Percentiles rank a stretch among this genome's conserved stretches.
These are phyloP conservation scores for Pseudogymnoascus sp. DNA, from an alignment of 2,329 filamentous ascomycete genomes.

Conservation along the genomic window DNA sequence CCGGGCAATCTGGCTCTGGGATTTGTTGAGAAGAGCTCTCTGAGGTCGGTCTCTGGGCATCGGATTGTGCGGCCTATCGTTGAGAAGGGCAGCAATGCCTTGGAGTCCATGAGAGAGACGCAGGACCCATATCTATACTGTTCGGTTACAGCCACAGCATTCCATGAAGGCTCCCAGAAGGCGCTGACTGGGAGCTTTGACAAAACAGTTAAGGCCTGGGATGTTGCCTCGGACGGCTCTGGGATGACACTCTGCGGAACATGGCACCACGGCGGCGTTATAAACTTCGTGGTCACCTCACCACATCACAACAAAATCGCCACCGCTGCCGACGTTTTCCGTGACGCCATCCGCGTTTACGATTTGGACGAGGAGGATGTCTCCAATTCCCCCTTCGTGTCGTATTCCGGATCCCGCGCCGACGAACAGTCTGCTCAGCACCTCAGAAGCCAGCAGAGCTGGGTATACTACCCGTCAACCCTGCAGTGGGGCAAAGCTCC, in stretches of 20 bases:
- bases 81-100: conserved; percentile 46
- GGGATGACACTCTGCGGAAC: conserved; percentile 40
- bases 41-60: conserved; percentile 49
- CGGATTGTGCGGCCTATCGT: conserved; percentile 48
- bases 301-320: conserved; percentile 42
- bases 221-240: conserved; percentile 31
- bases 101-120: conserved; percentile 47
- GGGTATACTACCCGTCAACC: conserved; percentile 56
- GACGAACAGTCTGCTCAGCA: conserved; percentile 19
- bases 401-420: conserved; percentile 24
- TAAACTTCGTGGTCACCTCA: conserved; percentile 55
- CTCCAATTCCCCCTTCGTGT: conserved; percentile 22
- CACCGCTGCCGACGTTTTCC: conserved; percentile 49
- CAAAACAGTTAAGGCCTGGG: conserved; percentile 53
- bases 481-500: conserved; percentile 51
- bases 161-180: conserved; percentile 37
- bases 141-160: conserved; percentile 55
- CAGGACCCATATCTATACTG: conserved; percentile 58
- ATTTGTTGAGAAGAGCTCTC: conserved; percentile 36
- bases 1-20: conserved; percentile 54
- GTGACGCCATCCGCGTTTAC: conserved; percentile 51
- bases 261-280: conserved; percentile 50
- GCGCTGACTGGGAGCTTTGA: conserved; percentile 57
- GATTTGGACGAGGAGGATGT: conserved; percentile 34
- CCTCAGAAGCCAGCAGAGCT: conserved; percentile 32